Evolutionary conservation across 768 basidiomycete genomes (phyloP).

Genomic region (Chlorophyllum brunneum): DNA sequence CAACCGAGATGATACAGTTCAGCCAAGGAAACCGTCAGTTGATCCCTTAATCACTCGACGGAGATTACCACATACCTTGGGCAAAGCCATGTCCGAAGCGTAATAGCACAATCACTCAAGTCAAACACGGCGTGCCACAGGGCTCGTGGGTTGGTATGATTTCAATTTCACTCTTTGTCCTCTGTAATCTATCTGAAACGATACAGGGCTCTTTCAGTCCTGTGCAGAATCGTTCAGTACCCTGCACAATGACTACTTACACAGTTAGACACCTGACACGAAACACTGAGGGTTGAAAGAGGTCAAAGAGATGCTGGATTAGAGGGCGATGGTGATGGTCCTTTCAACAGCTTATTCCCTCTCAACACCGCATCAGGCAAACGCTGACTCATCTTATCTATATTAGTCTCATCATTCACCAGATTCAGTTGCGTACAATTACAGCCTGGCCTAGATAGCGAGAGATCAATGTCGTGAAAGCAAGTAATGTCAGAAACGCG

Average conservation of each 20-base stretch:
- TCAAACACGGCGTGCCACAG: background rate
- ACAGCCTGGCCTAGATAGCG: background rate
- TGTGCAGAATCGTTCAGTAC: background rate
- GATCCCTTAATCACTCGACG: background rate
- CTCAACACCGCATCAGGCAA: slow-evolving; percentile 3
- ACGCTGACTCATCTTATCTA: slow-evolving; percentile 12
- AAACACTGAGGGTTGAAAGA: background rate
- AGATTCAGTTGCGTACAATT: background rate
- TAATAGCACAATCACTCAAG: background rate
- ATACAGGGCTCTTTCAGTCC: background rate
- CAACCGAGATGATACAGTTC: background rate
- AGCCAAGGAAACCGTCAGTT: slow-evolving; percentile 5
- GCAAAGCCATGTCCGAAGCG: slow-evolving; percentile 12
- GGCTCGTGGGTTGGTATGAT: background rate
- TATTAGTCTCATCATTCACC: background rate
- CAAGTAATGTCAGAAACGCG: background rate
- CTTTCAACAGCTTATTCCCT: background rate
- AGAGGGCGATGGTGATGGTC: background rate
- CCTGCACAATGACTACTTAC: background rate
- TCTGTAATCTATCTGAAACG: background rate
- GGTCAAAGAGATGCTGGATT: background rate
- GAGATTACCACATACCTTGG: slow-evolving; percentile 6
- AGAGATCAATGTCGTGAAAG: background rate
- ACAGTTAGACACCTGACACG: background rate
- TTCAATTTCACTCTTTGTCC: background rate